A percentile compares a stretch with the other conserved stretches of the same genome.
Conservation (phyloP, 1,284 basidiomycete genomes). For the Sporisorium reilianum region DNA sequence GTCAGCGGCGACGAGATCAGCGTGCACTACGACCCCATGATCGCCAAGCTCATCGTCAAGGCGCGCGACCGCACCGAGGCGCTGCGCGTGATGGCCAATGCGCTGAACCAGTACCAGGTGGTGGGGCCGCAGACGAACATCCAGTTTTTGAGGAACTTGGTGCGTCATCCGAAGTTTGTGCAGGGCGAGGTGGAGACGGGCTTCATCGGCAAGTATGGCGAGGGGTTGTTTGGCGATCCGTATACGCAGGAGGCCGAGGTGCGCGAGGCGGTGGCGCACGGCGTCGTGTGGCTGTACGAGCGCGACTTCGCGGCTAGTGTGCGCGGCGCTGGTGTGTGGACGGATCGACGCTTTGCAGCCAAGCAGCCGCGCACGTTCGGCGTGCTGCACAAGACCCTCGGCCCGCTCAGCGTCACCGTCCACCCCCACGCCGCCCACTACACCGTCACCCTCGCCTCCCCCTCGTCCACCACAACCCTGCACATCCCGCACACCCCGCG, state of each 20-base stretch:
- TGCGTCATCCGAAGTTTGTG: constrained; percentile 81
- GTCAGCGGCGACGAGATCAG: constrained; percentile 79
- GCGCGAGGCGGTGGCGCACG: constrained; percentile 32
- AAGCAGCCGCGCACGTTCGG: not conserved
- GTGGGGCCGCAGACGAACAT: constrained; percentile 92
- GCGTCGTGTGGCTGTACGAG: constrained; percentile 12
- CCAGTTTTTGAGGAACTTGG: constrained; percentile 84
- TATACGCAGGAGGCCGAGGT: constrained; percentile 15
- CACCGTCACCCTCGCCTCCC: constrained; percentile 74
- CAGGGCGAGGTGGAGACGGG: constrained; percentile 89
- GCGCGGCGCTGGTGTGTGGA: constrained; percentile 12
- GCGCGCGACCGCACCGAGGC: constrained; percentile 88
- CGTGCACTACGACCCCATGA: constrained; percentile 86
- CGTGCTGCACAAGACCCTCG: constrained; percentile 24
- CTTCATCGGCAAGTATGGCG: constrained; percentile 76
- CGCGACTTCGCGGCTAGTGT: constrained; percentile 75
- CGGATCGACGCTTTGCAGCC: not conserved
- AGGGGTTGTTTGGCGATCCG: constrained; percentile 40
- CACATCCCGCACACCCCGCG: too few species aligned
- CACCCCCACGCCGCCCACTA: not conserved
- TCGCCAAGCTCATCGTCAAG: constrained; percentile 90
- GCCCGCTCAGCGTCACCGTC: constrained; percentile 17
- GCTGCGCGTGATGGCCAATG: constrained; percentile 80
- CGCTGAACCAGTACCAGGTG: constrained; percentile 87
- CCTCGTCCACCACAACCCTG: not conserved